Evolutionary conservation across 306 rosid species (phyloP), one percentile per base, ranked within the genome.

Genomic region (Lablab purpureus): DNA sequence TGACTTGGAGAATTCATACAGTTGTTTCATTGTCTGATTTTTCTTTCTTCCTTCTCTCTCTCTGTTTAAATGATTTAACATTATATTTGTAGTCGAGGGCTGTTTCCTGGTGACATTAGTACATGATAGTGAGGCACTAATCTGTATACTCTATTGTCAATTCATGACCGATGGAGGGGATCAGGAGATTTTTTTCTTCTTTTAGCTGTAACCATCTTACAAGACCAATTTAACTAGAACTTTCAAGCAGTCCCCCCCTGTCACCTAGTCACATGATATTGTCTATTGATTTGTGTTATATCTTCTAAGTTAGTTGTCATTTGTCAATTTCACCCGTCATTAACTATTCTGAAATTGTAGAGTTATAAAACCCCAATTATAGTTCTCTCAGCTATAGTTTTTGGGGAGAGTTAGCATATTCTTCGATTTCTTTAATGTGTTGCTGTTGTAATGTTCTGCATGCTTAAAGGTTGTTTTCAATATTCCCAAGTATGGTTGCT

Each of bases 1-100:
- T 82, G 80, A 64, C 83, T 19, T 54, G 11, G 12, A 51, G 13
- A 68, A 13, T 21, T 51, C 45, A 32, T 56, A 78, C 36, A 46
- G 5, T 78, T 54, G 23, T 73, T 65, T 66, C 50, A 41, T 45
- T 52, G 32, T 47, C 73, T 22, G 50, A 46, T 59, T 32, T 41
- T 13, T 25, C 66, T 27, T 4, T 27, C 34, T 25, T 25, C 30
- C 40, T 34, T 1, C 28, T 43, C 2, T 51, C 45, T 11, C 22
- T 55, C 13, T 43, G 4, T 37, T 80, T 2, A 22, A 52, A 58
- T 43, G 21, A 40, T 76, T 79, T 62, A 67, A 19, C 18, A 12
- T 14, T 69, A 10, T 9, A 40, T 36, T 6, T 18, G 40, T 34
- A 34, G 40, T 34, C 40, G 1, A 6, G 6, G 10, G 10, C 40